phyloP scores from a whole-genome alignment of 768 basidiomycete species.

The Suillus luteus region DNA sequence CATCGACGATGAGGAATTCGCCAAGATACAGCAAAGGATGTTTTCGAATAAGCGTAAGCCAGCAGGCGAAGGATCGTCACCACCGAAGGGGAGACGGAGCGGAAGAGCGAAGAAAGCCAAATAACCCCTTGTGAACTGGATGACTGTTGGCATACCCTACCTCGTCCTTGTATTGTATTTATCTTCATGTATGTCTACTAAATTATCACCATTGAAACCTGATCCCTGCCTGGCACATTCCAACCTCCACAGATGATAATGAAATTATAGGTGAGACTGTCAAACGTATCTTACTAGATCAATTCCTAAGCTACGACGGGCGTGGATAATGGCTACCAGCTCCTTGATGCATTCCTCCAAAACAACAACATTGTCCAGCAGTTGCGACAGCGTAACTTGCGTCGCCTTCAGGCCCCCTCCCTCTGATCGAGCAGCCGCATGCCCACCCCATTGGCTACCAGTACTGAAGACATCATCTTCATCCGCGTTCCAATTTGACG shows the following conservation, averaged over 20 bases:
- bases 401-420: conserved; percentile 30
- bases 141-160: not conserved
- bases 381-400: conserved; percentile 72
- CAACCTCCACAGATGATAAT: not conserved
- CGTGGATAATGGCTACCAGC: conserved; percentile 81
- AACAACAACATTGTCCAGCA: conserved; percentile 93
- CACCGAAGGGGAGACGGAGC: conserved; percentile 30
- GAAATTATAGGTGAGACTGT: conserved; percentile 11
- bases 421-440: conserved; percentile 28
- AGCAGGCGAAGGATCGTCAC: conserved; percentile 24
- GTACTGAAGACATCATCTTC: conserved; percentile 75
- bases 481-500: conserved; percentile 52
- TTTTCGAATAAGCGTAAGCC: conserved; percentile 47
- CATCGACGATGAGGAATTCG: conserved; percentile 67
- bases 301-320: conserved; percentile 80
- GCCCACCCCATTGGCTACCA: conserved; percentile 45
- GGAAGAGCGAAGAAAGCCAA: conserved; percentile 39
- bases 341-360: conserved; percentile 96
- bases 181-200: not conserved
- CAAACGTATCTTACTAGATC: conserved; percentile 79
- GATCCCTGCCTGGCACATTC: not conserved
- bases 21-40: conserved; percentile 57
- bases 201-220: not conserved
- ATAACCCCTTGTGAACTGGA: conserved; percentile 20
- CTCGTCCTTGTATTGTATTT: conserved; percentile 1